A percentile compares a stretch with the other conserved stretches of the same genome.
Conservation (phyloP, 805 yeast species). For the Kodamaea nitidulidarum region DNA sequence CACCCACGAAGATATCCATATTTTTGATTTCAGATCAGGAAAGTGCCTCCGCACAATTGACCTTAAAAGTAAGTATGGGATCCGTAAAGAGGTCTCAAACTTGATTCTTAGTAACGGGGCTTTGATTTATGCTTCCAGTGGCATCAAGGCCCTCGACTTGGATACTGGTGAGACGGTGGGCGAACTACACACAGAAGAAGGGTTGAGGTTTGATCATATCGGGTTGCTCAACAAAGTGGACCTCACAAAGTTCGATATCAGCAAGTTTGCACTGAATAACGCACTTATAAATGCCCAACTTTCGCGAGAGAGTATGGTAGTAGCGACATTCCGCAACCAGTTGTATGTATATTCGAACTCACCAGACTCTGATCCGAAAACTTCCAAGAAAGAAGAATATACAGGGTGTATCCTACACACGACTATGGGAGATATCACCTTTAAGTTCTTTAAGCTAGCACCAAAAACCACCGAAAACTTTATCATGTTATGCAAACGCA, state of each 20-base stretch:
- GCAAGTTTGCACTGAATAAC: slow-evolving; percentile 18
- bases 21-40: slow-evolving; percentile 33
- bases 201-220: slow-evolving; percentile 11
- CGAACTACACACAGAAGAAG: slow-evolving; percentile 11
- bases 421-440: slow-evolving; percentile 39
- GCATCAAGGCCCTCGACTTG: slow-evolving; percentile 12
- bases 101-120: background rate
- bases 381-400: background rate
- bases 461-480: slow-evolving; percentile 44
- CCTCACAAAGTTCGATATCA: slow-evolving; percentile 10
- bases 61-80: background rate
- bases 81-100: background rate
- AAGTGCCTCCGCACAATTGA: slow-evolving; percentile 12
- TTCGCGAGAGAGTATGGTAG: slow-evolving; percentile 5
- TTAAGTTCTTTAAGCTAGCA: slow-evolving; percentile 30
- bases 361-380: background rate
- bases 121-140: slow-evolving; percentile 10
- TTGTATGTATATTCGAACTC: slow-evolving; percentile 3
- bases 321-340: slow-evolving; percentile 1
- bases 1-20: slow-evolving; percentile 21
- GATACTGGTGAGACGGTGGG: background rate
- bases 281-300: slow-evolving; percentile 15
- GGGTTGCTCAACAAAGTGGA: slow-evolving; percentile 12
- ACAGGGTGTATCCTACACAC: slow-evolving; percentile 25
- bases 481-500: slow-evolving; percentile 26